phyloP scores from a whole-genome alignment of 2,329 filamentous ascomycete species.

The Penicillium vulpinum region DNA sequence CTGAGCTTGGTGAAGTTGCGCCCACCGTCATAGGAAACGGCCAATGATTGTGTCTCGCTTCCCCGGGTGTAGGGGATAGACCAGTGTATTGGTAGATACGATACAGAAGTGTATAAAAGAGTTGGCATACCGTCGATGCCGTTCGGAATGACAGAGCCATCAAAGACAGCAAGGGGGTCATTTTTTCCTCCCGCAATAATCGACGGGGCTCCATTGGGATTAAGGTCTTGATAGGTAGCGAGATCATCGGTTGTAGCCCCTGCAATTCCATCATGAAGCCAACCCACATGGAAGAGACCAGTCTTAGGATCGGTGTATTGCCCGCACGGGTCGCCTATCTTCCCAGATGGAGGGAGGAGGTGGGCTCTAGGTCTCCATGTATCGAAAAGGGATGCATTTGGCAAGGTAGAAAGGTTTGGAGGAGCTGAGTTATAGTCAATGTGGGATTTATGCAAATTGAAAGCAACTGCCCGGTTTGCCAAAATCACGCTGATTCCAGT shows the following conservation, averaged over 20 bases:
- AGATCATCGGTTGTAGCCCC: conserved; percentile 18
- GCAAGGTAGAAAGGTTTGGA: conserved; percentile 17
- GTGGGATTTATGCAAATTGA: not conserved
- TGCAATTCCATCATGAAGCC: conserved; percentile 20
- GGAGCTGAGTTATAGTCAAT: conserved; percentile 15
- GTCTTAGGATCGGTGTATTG: conserved; percentile 22
- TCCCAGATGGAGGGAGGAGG: conserved; percentile 17
- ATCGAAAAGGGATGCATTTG: conserved; percentile 15
- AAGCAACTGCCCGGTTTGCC: not conserved
- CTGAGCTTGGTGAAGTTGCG: conserved; percentile 50
- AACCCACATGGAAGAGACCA: conserved; percentile 22
- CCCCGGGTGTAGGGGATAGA: conserved; percentile 44
- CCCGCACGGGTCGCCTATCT: conserved; percentile 20
- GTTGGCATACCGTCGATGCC: conserved; percentile 46
- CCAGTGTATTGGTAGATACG: conserved; percentile 49
- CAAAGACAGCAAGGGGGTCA: conserved; percentile 21
- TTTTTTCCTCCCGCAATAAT: conserved; percentile 19
- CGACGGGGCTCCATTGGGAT: conserved; percentile 7
- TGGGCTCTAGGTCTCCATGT: conserved; percentile 23
- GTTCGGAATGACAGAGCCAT: conserved; percentile 19
- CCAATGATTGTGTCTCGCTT: conserved; percentile 50
- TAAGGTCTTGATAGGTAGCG: conserved; percentile 17
- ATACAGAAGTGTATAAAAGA: conserved; percentile 51
- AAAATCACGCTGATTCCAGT: not conserved
- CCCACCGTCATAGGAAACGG: conserved; percentile 49